Evolutionary conservation across 2,329 filamentous ascomycete species (phyloP).

Genomic region (Fusarium agapanthi): DNA sequence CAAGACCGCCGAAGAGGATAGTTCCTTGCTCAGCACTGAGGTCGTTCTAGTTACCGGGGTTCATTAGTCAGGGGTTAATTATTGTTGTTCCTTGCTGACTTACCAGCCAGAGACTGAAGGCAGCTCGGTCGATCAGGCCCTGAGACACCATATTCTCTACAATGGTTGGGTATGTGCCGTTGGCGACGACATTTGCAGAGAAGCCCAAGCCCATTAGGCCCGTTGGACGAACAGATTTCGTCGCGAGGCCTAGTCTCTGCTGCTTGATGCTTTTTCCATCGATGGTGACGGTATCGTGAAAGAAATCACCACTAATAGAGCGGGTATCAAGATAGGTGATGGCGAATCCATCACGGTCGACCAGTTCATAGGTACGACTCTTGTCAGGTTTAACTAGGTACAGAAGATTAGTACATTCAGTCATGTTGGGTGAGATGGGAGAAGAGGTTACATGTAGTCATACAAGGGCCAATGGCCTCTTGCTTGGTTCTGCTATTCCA

Average conservation of each 20-base stretch:
- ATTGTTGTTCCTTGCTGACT: neutral
- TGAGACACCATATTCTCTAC: slow-evolving; percentile 71
- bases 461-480: slow-evolving; percentile 44
- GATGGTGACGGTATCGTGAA: slow-evolving; percentile 64
- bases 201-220: slow-evolving; percentile 70
- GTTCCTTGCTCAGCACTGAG: slow-evolving; percentile 70
- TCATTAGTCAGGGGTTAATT: slow-evolving; percentile 4
- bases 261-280: slow-evolving; percentile 56
- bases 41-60: slow-evolving; percentile 58
- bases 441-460: slow-evolving; percentile 49
- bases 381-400: slow-evolving; percentile 49
- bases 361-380: slow-evolving; percentile 59
- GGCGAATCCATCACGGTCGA: slow-evolving; percentile 57
- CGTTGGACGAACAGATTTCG: slow-evolving; percentile 56
- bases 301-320: slow-evolving; percentile 64
- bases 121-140: slow-evolving; percentile 67
- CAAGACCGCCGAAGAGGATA: slow-evolving; percentile 82
- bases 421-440: no score
- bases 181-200: slow-evolving; percentile 58
- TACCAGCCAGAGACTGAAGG: slow-evolving; percentile 74
- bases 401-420: neutral
- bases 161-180: slow-evolving; percentile 62
- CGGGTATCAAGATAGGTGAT: slow-evolving; percentile 70
- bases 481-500: slow-evolving; percentile 59
- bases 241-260: slow-evolving; percentile 66